phyloP scores from a whole-genome alignment of 495 filamentous ascomycete species.

The Oleoguttula mirabilis region DNA sequence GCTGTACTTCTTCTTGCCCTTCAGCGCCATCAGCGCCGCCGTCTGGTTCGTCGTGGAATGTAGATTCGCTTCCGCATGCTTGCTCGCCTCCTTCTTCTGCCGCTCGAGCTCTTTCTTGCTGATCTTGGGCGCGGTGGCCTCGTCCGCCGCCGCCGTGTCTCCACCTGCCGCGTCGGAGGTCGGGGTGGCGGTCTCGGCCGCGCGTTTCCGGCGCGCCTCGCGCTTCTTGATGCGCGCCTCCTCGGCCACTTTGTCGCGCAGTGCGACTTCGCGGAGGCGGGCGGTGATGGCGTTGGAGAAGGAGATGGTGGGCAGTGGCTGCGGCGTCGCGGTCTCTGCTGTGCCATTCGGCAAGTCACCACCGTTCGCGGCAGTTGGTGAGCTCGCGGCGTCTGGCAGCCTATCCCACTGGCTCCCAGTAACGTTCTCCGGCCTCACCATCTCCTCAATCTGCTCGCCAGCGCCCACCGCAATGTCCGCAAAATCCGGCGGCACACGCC shows the following conservation, averaged over 20 bases:
- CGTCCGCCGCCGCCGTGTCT: conserved; percentile 29
- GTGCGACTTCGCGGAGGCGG: conserved; percentile 20
- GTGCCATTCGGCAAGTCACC: conserved; percentile 12
- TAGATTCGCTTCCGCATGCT: conserved; percentile 13
- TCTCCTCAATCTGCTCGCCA: conserved; percentile 27
- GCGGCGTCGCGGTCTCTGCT: background rate
- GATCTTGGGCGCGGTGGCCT: conserved; percentile 25
- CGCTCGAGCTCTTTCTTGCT: conserved; percentile 47
- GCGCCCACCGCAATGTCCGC: conserved; percentile 41
- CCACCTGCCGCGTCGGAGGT: conserved; percentile 17
- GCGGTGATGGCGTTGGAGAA: conserved; percentile 20
- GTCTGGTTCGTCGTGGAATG: conserved; percentile 28
- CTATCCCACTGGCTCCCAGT: conserved; percentile 30
- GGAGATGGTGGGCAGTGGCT: conserved; percentile 20
- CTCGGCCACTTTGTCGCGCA: conserved; percentile 32
- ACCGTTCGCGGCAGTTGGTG: conserved; percentile 12
- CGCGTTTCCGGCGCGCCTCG: conserved; percentile 32
- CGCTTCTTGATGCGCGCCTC: conserved; percentile 35
- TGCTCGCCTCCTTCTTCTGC: conserved; percentile 36
- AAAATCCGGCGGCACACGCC: conserved; percentile 53
- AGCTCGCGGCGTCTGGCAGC: conserved; percentile 13
- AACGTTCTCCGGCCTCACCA: conserved; percentile 26
- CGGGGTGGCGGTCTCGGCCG: conserved; percentile 17
- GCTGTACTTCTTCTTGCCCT: conserved; percentile 25
- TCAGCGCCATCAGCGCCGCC: conserved; percentile 27